These are phyloP conservation scores for Wallacemonas rigidus DNA, from an alignment of 208 protist species.

Conservation along the genomic window DNA sequence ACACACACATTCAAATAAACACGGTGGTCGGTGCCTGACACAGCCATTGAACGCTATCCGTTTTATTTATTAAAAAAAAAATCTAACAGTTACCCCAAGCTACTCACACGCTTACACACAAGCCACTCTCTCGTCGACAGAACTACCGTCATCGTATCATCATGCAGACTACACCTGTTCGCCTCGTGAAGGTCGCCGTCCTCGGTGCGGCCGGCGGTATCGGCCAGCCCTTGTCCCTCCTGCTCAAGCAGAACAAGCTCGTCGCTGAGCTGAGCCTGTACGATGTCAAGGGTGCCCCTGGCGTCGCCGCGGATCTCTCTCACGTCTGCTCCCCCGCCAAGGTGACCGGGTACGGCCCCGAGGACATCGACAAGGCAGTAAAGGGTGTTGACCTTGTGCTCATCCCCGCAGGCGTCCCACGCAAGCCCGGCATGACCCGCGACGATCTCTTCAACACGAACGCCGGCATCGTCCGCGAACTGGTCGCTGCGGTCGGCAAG, in stretches of 20 bases:
- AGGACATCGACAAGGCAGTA: slow-evolving; percentile 61
- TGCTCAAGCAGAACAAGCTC: slow-evolving; percentile 75
- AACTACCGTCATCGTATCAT: not conserved
- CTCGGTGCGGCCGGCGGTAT: slow-evolving; percentile 89
- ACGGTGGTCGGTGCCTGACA: not conserved
- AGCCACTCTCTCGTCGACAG: not conserved
- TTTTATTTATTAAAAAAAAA: not conserved
- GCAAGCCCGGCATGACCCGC: slow-evolving; percentile 97
- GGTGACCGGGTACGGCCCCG: slow-evolving; percentile 67
- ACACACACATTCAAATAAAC: too few relatives aligned
- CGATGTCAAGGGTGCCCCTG: slow-evolving; percentile 89
- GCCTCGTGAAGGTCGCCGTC: slow-evolving; percentile 84
- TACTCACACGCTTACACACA: not conserved
- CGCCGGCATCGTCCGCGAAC: slow-evolving; percentile 91
- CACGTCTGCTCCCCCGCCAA: slow-evolving; percentile 76
- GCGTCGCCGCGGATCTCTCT: slow-evolving; percentile 94
- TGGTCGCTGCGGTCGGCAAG: slow-evolving; percentile 84
- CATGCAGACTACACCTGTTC: slow-evolving; percentile 10
- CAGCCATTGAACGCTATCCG: not conserved
- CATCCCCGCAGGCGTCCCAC: slow-evolving; percentile 95
- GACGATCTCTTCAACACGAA: slow-evolving; percentile 97
- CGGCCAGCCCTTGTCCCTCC: slow-evolving; percentile 88
- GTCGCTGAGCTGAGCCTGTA: slow-evolving; percentile 91
- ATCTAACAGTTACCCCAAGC: not conserved
- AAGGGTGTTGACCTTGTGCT: slow-evolving; percentile 92